These are phyloP conservation scores for Agrocybe chaxingu DNA, from an alignment of 768 basidiomycete species.

Conservation along the genomic window DNA sequence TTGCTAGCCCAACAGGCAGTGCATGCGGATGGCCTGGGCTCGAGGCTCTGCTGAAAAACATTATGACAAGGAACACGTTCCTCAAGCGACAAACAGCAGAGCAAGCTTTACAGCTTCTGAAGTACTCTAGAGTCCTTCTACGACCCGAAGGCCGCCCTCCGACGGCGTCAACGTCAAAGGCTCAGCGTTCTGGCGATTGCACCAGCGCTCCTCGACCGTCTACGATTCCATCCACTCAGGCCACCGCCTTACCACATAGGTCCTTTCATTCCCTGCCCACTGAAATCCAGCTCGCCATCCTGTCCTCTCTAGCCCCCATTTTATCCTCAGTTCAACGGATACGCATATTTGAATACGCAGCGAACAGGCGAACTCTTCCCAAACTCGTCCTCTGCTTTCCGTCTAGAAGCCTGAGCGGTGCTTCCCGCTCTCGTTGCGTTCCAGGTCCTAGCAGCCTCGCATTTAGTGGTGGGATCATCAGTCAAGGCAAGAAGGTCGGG, in stretches of 20 bases:
- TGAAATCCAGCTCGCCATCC: constrained; percentile 17
- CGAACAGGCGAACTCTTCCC: constrained; percentile 12
- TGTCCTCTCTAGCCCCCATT: constrained; percentile 11
- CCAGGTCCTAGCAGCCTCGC: constrained; percentile 5
- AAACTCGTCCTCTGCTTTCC: constrained; percentile 10
- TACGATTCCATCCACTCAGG: background rate
- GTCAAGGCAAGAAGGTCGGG: constrained; percentile 1
- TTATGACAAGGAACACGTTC: constrained; percentile 11
- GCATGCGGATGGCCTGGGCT: constrained; percentile 3
- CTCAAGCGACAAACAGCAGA: constrained; percentile 7
- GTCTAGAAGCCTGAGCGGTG: background rate
- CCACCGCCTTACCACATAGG: background rate
- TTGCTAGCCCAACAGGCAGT: background rate
- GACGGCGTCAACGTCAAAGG: background rate
- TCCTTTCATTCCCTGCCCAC: constrained; percentile 13
- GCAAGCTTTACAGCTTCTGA: constrained; percentile 13
- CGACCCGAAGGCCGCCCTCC: background rate
- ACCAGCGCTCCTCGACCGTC: background rate
- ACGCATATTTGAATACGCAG: constrained; percentile 16
- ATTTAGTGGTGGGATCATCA: background rate
- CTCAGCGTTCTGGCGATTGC: constrained; percentile 6
- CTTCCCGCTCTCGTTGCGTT: constrained; percentile 1
- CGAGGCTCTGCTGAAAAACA: constrained; percentile 5
- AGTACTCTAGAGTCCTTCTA: constrained; percentile 14
- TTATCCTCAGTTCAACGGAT: constrained; percentile 12